Evolutionary conservation across 148 eudicot genomes (phyloP).

Genomic region (Gaultheria prostrata): DNA sequence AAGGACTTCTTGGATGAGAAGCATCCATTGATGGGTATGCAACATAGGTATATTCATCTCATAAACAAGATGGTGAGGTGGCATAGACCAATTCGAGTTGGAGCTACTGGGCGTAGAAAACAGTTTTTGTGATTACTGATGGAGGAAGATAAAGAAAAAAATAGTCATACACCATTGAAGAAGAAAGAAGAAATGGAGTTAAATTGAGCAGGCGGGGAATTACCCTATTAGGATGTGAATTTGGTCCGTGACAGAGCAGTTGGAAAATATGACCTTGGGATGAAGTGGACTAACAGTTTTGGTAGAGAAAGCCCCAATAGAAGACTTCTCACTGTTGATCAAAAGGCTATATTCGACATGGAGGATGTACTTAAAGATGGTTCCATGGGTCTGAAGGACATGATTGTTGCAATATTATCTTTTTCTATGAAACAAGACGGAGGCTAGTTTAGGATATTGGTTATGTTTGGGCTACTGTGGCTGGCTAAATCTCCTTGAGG

Average conservation of each 20-base stretch:
- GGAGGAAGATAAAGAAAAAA: neutral
- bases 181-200: neutral
- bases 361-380: neutral
- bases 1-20: constrained; percentile 52
- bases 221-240: neutral
- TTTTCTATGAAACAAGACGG: constrained; percentile 11
- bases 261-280: neutral
- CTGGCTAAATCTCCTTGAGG: neutral
- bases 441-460: neutral
- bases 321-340: neutral
- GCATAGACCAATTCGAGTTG: constrained; percentile 22
- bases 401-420: too few relatives aligned
- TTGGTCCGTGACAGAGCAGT: neutral
- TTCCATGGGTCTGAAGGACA: neutral
- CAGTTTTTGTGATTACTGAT: constrained; percentile 11
- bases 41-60: constrained; percentile 57
- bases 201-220: neutral
- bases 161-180: neutral
- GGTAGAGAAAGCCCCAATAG: neutral
- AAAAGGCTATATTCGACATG: neutral
- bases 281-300: neutral
- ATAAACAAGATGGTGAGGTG: constrained; percentile 53
- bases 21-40: constrained; percentile 70
- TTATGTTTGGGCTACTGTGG: neutral
- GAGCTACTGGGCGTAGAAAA: constrained; percentile 13